Evolutionary conservation across 257 asterid species (phyloP).

Genomic region (Penstemon newberryi): DNA sequence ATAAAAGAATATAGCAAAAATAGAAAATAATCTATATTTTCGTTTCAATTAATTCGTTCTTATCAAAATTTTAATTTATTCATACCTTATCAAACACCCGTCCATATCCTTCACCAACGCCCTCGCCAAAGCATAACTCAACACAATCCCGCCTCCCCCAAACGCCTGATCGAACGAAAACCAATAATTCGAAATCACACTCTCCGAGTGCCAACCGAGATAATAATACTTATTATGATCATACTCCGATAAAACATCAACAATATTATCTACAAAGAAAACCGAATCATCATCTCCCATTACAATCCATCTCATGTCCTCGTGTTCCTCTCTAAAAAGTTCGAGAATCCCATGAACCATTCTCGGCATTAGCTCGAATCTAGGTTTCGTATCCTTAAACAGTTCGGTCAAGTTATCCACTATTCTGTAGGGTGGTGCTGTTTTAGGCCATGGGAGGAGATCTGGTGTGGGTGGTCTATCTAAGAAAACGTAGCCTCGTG

Average conservation of each 20-base stretch:
- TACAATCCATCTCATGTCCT: constrained; percentile 51
- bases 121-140: constrained; percentile 54
- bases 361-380: constrained; percentile 46
- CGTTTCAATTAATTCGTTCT: no score
- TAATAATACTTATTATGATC: constrained; percentile 55
- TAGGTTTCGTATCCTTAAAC: constrained; percentile 33
- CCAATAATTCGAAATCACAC: constrained; percentile 49
- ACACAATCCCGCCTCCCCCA: constrained; percentile 63
- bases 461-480: constrained; percentile 47
- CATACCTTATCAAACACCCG: constrained; percentile 46
- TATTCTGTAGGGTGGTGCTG: constrained; percentile 52
- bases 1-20: no score
- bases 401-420: constrained; percentile 39
- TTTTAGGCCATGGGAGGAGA: constrained; percentile 61
- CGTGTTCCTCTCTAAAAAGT: constrained; percentile 41
- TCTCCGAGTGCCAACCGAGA: constrained; percentile 63
- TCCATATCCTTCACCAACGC: constrained; percentile 55
- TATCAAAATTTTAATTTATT: no score
- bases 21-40: no score
- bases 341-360: constrained; percentile 59
- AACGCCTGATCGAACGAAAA: constrained; percentile 60
- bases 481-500: constrained; percentile 51
- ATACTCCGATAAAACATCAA: constrained; percentile 42
- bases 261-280: constrained; percentile 54
- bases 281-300: constrained; percentile 72